Conservation (phyloP, 148 eudicot genomes). For the Silene uniflora region DNA sequence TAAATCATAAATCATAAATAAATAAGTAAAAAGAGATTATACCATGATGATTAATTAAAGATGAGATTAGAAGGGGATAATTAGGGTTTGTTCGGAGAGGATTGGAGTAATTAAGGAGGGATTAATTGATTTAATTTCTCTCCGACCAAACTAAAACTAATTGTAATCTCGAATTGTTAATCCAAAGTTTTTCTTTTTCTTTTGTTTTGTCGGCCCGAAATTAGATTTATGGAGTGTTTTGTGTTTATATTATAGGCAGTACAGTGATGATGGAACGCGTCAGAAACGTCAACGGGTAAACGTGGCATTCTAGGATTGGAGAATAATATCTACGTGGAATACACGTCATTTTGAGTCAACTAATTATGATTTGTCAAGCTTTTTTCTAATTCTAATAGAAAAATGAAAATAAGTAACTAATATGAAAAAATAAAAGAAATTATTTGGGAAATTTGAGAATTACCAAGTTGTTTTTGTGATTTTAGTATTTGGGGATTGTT, state of each 20-base stretch:
- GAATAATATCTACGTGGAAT: neutral
- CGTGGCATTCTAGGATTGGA: slow-evolving; percentile 11
- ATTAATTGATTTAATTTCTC: slow-evolving; percentile 5
- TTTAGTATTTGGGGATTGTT: no score
- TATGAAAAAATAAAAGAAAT: neutral
- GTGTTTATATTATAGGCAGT: neutral
- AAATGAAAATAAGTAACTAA: neutral
- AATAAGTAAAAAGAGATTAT: neutral
- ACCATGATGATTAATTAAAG: slow-evolving; percentile 18
- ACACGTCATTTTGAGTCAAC: neutral
- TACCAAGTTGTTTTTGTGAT: no score
- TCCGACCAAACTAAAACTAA: slow-evolving; percentile 5
- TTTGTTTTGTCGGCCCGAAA: slow-evolving; percentile 1
- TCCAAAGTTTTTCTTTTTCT: neutral
- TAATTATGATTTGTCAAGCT: no score
- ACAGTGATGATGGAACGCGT: neutral
- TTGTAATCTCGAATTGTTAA: neutral
- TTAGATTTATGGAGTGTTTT: neutral
- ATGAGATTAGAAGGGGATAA: neutral
- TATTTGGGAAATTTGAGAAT: no score
- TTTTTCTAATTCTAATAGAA: no score
- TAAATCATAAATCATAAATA: neutral
- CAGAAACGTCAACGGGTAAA: slow-evolving; percentile 25
- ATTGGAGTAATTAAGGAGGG: neutral
- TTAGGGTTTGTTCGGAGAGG: slow-evolving; percentile 10